Base-by-base conservation (phyloP, 208 protist species). In the Acanthamoeba healyi region DNA sequence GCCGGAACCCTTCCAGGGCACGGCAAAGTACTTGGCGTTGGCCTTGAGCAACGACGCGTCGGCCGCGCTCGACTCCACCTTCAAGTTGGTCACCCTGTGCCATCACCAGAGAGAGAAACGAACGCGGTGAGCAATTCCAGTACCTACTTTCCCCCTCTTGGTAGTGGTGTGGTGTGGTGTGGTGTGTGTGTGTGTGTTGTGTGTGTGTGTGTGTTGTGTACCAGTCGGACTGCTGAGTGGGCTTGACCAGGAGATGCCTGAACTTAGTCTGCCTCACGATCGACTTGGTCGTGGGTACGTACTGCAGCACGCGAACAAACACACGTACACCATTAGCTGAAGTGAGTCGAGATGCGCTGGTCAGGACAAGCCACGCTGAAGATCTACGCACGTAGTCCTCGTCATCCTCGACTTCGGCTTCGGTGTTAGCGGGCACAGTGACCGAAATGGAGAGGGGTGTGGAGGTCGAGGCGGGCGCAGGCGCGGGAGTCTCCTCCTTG, bases 11-110 rank as follows among this genome's bases (percentile, higher is more conserved):
- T 67, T 36, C 87, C 72, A 96, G 32, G 96, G 95, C 17, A 97
- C 86, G 19, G 95, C 95, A 58, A 97, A 86, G 46, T 93, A 97
- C 38, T 94, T 82, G 58, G 82, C 44, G 61, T 97, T 97, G 14
- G 79, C 94, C 19, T 87, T 89, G 61, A 97, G 94, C 29, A 40
- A 67, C 3, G 81, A 91, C 24, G 94, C 77, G n/a, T 92, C 65
- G 14, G 54, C 54, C 19, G 63, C 38, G 44, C 46, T 93, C 32
- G 56, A 72, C 34, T 90, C 54, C 12, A 90, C 54, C 58, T 90
- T 90, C 34, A 90, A 9, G 82, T 90, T 90, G 42, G 74, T 84
- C 74, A 84, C 74, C 74, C 74, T 84, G 36, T n/a, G 44, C 44
- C 46, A 6, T 19, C 10, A 51, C 17, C 4, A 51, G 46, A 51